A percentile compares a stretch with the other conserved stretches of the same genome.
Conservation (phyloP, 305 asterid species). For the Ilex paraguariensis region DNA sequence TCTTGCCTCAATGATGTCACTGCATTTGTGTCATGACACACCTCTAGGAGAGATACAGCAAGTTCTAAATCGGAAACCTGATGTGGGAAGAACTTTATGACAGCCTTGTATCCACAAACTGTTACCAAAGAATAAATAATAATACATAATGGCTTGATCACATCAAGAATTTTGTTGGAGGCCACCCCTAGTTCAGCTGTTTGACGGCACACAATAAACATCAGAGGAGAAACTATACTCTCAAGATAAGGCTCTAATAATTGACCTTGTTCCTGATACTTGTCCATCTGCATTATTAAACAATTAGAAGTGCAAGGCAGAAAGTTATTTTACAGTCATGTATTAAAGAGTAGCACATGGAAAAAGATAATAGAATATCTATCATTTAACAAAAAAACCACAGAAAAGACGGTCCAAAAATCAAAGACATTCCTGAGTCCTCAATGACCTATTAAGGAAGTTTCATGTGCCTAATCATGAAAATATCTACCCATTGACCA, state of each 20-base stretch:
- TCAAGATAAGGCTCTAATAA: slow-evolving; percentile 90
- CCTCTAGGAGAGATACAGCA: slow-evolving; percentile 85
- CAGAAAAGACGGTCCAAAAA: too few species aligned
- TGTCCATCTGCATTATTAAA: slow-evolving; percentile 66
- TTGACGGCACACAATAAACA: slow-evolving; percentile 70
- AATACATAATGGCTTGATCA: slow-evolving; percentile 73
- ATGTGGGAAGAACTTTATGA: slow-evolving; percentile 91
- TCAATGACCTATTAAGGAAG: too few species aligned
- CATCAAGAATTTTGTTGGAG: slow-evolving; percentile 55
- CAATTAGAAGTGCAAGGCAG: too few species aligned
- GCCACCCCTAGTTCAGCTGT: slow-evolving; percentile 55
- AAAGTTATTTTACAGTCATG: too few species aligned
- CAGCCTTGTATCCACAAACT: slow-evolving; percentile 92
- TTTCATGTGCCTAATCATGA: too few species aligned
- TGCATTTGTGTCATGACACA: slow-evolving; percentile 54
- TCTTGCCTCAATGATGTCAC: slow-evolving; percentile 83
- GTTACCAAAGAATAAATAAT: slow-evolving; percentile 80
- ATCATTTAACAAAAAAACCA: too few species aligned
- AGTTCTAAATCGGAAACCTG: slow-evolving; percentile 96
- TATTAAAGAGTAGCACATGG: too few species aligned
- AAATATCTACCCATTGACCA: too few species aligned
- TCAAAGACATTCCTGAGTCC: too few species aligned
- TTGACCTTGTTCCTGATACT: slow-evolving; percentile 96
- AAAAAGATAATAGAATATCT: too few species aligned
- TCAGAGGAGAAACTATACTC: slow-evolving; percentile 76